These are phyloP conservation scores for Leishmania mexicana DNA, from an alignment of 208 protist genomes.

Conservation along the genomic window DNA sequence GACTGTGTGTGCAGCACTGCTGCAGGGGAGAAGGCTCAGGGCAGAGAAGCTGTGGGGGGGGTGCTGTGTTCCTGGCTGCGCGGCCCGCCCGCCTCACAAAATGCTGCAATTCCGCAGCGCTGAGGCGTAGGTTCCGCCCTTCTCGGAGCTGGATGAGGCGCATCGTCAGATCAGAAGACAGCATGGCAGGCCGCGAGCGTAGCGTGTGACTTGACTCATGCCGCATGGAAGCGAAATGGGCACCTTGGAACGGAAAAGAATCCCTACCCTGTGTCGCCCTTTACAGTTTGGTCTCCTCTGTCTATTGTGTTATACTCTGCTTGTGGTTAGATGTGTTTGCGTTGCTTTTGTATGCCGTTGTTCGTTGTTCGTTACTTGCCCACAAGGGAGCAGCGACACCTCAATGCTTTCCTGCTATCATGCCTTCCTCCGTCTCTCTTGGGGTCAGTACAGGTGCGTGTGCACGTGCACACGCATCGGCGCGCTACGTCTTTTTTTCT, in stretches of 20 bases:
- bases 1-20: no score
- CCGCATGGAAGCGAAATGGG: not conserved
- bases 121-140: no score
- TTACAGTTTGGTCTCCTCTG: not conserved
- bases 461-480: not conserved
- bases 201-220: not conserved
- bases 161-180: no score
- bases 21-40: no score
- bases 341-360: not conserved
- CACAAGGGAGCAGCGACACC: not conserved
- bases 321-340: not conserved
- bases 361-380: not conserved
- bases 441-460: not conserved
- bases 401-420: not conserved
- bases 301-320: not conserved
- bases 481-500: not conserved
- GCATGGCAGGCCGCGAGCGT: not conserved
- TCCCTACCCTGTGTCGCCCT: not conserved
- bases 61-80: no score
- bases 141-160: no score
- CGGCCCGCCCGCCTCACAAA: no score
- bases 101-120: no score
- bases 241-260: not conserved
- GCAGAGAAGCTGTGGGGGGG: no score
- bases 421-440: not conserved